Evolutionary conservation across 2,329 filamentous ascomycete species (phyloP).

Genomic region (Pseudogymnoascus sp.): DNA sequence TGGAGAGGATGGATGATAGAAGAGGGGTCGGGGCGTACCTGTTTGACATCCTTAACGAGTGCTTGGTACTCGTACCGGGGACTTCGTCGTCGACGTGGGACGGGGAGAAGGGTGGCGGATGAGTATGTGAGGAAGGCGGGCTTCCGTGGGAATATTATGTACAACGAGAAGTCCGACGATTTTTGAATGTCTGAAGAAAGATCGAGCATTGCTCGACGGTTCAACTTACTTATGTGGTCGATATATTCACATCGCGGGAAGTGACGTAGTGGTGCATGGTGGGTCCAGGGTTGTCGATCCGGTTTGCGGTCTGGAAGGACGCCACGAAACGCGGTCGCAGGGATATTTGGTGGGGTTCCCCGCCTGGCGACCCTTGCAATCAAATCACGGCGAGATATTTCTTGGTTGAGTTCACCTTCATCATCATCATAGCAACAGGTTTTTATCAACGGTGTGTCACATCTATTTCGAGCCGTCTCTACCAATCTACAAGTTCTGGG

Average conservation of each 20-base stretch:
- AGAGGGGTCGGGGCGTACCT: background rate
- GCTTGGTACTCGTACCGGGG: background rate
- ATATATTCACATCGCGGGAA: background rate
- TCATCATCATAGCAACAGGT: background rate
- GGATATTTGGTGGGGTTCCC: conserved; percentile 1
- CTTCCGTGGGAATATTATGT: background rate
- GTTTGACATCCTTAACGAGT: background rate
- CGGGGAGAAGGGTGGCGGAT: background rate
- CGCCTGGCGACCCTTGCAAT: background rate
- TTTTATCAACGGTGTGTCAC: background rate
- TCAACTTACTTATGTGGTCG: background rate
- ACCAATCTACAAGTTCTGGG: background rate
- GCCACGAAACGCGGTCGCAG: background rate
- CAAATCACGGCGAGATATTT: background rate
- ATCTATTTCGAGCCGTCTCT: background rate
- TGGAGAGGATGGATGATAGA: background rate
- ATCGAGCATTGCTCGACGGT: background rate
- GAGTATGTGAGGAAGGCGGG: background rate
- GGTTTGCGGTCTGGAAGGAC: background rate
- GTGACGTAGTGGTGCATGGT: conserved; percentile 4
- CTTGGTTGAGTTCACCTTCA: background rate
- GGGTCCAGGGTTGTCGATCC: background rate
- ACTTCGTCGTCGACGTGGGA: background rate
- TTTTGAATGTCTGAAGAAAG: background rate
- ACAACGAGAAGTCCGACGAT: background rate